Base-by-base conservation (phyloP, 164 flowering plant genomes). In the Tetracentron sinense region DNA sequence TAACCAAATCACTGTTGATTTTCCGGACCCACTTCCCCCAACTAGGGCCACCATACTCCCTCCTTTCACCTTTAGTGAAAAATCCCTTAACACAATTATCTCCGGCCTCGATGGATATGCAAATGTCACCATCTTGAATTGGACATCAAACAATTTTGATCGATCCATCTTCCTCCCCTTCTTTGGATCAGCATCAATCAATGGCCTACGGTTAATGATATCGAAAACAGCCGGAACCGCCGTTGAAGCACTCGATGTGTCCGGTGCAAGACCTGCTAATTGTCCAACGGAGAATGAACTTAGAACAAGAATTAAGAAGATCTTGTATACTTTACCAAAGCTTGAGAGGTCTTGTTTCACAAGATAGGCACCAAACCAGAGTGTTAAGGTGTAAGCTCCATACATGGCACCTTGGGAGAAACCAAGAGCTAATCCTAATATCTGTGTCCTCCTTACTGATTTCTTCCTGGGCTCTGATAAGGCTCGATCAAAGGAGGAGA, bases 271-370 rank as follows among this genome's bases (percentile, higher is more conserved):
- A 19, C 95, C 89, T 6, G 91, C 91, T 30, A 88, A 69, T 62
- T 88, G 95, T 27, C 95, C 91, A 25, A 88, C 90, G 23, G 91
- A 86, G 68, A 88, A 88, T 53, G 89, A 86, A 66, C 91, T 88
- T 57, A 86, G 56, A 11, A 88, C 95, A 48, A 86, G 77, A 70
- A 88, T 86, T 42, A 88, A 77, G 63, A 88, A 86, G 46, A 88
- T 86, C 76, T 83, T 83, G 49, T 72, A 77, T 1, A 88, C 88
- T 0, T 61, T 79, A 23, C 87, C 88, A 46, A 86, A 81, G 33
- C 22, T 71, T 48, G 85, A 48, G 12, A 58, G 16, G 22, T 44
- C 71, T 38, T 73, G 35, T 30, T 84, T 77, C 1, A 84, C 72
- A 6, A 84, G 83, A 58, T 70, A 78, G 1, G 85, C 89, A 0